Conservation (phyloP, 805 yeast genomes). For the Jamesozyma piceae region DNA sequence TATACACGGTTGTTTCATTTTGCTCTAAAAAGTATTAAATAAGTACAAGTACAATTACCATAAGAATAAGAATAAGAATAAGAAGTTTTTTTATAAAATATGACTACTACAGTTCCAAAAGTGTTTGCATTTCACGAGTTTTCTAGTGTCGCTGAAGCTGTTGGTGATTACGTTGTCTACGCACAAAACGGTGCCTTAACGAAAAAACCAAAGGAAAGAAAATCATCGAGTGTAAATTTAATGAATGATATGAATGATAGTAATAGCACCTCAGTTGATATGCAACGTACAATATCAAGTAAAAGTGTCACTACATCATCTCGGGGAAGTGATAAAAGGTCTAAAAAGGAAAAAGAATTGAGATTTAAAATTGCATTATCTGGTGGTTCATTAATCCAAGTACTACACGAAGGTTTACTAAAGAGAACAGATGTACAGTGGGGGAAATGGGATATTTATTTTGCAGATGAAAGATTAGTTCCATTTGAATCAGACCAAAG, state of each 20-base stretch:
- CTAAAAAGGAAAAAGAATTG: conserved; percentile 41
- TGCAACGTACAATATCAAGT: conserved; percentile 16
- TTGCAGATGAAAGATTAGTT: conserved; percentile 92
- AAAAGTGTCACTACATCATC: conserved; percentile 13
- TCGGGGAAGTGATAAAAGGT: conserved; percentile 1
- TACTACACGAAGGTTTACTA: conserved; percentile 76
- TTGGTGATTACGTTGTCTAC: conserved; percentile 85
- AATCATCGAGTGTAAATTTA: conserved; percentile 15
- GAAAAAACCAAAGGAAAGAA: conserved; percentile 15
- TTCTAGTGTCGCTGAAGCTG: conserved; percentile 88
- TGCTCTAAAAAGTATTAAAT: no score
- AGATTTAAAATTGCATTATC: conserved; percentile 85
- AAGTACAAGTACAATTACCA: no score
- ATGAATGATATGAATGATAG: conserved; percentile 2
- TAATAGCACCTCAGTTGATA: conserved; percentile 6
- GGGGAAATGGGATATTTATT: conserved; percentile 92
- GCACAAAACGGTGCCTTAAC: conserved; percentile 59
- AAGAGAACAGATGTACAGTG: conserved; percentile 71
- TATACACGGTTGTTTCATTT: no score
- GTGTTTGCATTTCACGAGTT: conserved; percentile 88
- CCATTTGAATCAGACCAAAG: conserved; percentile 76
- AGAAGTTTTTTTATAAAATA: no score
- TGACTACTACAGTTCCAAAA: conserved; percentile 92
- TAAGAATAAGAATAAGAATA: no score
- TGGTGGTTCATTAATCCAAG: conserved; percentile 87